Base-by-base conservation (phyloP, 371 early-diverging fungal species). In the Saksenaea vasiformis region DNA sequence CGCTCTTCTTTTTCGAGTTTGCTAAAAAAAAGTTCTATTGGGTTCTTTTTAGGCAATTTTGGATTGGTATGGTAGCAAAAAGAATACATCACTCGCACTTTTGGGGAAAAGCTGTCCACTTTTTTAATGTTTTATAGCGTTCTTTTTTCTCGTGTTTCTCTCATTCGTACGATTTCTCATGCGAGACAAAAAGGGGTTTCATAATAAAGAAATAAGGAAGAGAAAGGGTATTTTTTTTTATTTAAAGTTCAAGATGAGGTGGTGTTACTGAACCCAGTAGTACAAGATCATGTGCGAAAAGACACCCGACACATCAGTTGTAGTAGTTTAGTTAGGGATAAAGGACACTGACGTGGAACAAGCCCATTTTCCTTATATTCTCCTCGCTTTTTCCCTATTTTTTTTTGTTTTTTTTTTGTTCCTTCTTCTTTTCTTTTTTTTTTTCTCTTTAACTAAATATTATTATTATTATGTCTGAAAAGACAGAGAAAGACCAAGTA, bases 401-500 rank as follows among this genome's bases (percentile, higher is more conserved):
- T 31, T 31, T 31, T 31, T 7, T 47, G 17, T 47, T 22, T 11
- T 22, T 47, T 1, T 19, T 47, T 22, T 47, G 5, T 47, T 47
- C 8, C 22, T 19, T 22, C 47, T 5, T 10, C 19, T 22, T 47
- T 22, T 47, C 43, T n/a, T 5, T 44, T 3, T 43, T 2, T 43
- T 2, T 43, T 43, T 9, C 7, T 44, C 19, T 44, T 44, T 19
- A 44, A 37, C 8, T 37, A 37, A 37, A 13, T 8, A 37, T 5
- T 8, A 37, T 37, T 37, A 8, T 8, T 8, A 8, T 37, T 10
- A 31, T 63, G 47, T 58, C 56, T 37, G 72, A 60, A 54, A 57
- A 69, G 57, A 53, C 38, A 26, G 57, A 67, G 26, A 24, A 70
- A 47, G 60, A 17, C 22, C 19, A 47, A 19, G 24, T 47, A 22